phyloP scores from a whole-genome alignment of 2,329 filamentous ascomycete genomes.

The Stemphylium lycopersici region DNA sequence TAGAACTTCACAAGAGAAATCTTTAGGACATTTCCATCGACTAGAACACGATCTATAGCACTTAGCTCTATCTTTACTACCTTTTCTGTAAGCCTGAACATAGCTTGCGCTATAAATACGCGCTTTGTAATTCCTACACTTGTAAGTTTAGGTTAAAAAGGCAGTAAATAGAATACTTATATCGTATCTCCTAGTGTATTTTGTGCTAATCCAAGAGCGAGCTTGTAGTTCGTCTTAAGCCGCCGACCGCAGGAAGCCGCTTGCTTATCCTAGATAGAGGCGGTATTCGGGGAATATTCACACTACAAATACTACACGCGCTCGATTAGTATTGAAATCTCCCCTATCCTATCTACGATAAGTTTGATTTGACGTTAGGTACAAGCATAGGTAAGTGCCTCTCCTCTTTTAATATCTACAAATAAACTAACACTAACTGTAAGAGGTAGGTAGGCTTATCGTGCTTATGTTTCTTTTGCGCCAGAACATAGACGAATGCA shows the following conservation, averaged over 20 bases:
- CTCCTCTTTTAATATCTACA: background rate
- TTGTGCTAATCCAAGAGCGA: conserved; percentile 12
- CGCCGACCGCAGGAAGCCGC: conserved; percentile 13
- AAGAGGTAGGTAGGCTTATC: conserved; percentile 18
- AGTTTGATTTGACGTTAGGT: conserved; percentile 21
- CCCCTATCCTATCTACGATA: conserved; percentile 21
- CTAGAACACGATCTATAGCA: conserved; percentile 13
- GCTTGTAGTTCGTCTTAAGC: conserved; percentile 17
- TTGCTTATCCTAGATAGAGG: conserved; percentile 23
- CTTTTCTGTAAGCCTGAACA: conserved; percentile 16
- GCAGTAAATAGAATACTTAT: conserved; percentile 16
- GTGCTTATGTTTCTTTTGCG: conserved; percentile 23
- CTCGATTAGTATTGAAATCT: conserved; percentile 15
- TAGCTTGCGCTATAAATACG: conserved; percentile 14
- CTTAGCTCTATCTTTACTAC: conserved; percentile 14
- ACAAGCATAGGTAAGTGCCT: conserved; percentile 17
- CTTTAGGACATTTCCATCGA: conserved; percentile 10
- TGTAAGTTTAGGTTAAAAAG: conserved; percentile 10
- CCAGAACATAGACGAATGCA: conserved; percentile 10
- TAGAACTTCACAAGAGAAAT: conserved; percentile 9
- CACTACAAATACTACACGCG: conserved; percentile 15
- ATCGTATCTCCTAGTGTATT: conserved; percentile 14
- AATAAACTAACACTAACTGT: background rate
- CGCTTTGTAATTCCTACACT: conserved; percentile 14
- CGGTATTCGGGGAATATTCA: conserved; percentile 17